A percentile compares a stretch with the other conserved stretches of the same genome.
Evolutionary conservation across 73 alveolate genomes (phyloP).

Genomic region (Blepharisma japonicum): DNA sequence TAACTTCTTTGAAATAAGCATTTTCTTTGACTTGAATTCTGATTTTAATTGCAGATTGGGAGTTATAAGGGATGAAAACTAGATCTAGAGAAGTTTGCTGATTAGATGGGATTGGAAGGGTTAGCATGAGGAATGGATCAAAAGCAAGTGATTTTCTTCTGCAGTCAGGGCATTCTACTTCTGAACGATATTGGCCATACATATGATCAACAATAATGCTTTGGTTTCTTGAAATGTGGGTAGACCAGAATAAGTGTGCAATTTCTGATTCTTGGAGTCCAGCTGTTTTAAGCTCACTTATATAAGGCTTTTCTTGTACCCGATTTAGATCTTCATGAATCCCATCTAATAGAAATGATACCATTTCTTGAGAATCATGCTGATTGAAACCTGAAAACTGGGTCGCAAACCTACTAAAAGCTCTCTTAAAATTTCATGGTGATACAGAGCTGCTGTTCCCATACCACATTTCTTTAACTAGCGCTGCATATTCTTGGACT

Average conservation of each 20-base stretch:
- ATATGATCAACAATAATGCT: slow-evolving; percentile 88
- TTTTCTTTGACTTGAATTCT: too few species aligned
- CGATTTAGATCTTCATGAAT: slow-evolving; percentile 96
- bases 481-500: slow-evolving; percentile 55
- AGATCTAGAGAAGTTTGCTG: neutral
- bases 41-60: too few species aligned
- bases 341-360: slow-evolving; percentile 91
- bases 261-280: slow-evolving; percentile 72
- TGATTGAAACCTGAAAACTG: slow-evolving; percentile 73
- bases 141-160: slow-evolving; percentile 74
- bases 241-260: slow-evolving; percentile 85
- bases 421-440: slow-evolving; percentile 57
- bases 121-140: slow-evolving; percentile 90
- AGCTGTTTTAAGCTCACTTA: slow-evolving; percentile 60
- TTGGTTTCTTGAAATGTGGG: slow-evolving; percentile 85
- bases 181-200: slow-evolving; percentile 92
- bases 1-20: too few species aligned
- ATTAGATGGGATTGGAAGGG: slow-evolving; percentile 90
- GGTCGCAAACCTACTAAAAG: slow-evolving; percentile 40
- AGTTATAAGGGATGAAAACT: too few species aligned
- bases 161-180: slow-evolving; percentile 90
- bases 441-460: slow-evolving; percentile 33
- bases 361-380: slow-evolving; percentile 94
- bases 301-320: slow-evolving; percentile 81
- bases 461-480: slow-evolving; percentile 57